phyloP scores from a whole-genome alignment of 1,284 basidiomycete genomes.

The Heterobasidion annosum region DNA sequence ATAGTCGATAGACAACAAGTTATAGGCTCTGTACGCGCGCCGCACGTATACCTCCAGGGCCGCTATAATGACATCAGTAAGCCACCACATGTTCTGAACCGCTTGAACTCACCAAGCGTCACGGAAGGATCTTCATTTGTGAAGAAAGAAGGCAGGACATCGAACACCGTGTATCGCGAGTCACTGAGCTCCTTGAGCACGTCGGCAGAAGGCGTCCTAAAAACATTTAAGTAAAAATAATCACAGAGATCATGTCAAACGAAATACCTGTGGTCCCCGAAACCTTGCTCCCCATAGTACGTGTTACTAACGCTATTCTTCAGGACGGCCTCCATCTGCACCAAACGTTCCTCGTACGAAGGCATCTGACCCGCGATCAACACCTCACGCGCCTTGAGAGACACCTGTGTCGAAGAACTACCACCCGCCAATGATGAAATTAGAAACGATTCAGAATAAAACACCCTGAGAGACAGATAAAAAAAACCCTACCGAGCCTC shows the following conservation, averaged over 20 bases:
- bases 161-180: slow-evolving; percentile 94
- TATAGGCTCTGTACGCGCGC: slow-evolving; percentile 94
- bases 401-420: slow-evolving; percentile 73
- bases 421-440: neutral
- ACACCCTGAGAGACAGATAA: neutral
- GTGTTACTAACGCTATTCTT: slow-evolving; percentile 81
- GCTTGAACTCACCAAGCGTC: slow-evolving; percentile 57
- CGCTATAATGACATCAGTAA: slow-evolving; percentile 36
- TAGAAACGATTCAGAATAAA: neutral
- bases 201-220: slow-evolving; percentile 76
- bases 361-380: slow-evolving; percentile 95
- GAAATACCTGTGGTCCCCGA: slow-evolving; percentile 42
- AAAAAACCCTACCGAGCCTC: slow-evolving; percentile 51
- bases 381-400: slow-evolving; percentile 96
- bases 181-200: slow-evolving; percentile 91
- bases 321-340: slow-evolving; percentile 93
- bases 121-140: slow-evolving; percentile 80
- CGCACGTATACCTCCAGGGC: slow-evolving; percentile 95
- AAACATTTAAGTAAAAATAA: slow-evolving; percentile 2
- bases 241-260: slow-evolving; percentile 5
- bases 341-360: slow-evolving; percentile 88
- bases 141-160: slow-evolving; percentile 96
- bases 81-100: neutral
- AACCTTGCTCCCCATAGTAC: slow-evolving; percentile 84
- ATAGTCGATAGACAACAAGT: slow-evolving; percentile 86